Base-by-base conservation (phyloP, 371 early-diverging fungal genomes). In the Mortierella sp. region DNA sequence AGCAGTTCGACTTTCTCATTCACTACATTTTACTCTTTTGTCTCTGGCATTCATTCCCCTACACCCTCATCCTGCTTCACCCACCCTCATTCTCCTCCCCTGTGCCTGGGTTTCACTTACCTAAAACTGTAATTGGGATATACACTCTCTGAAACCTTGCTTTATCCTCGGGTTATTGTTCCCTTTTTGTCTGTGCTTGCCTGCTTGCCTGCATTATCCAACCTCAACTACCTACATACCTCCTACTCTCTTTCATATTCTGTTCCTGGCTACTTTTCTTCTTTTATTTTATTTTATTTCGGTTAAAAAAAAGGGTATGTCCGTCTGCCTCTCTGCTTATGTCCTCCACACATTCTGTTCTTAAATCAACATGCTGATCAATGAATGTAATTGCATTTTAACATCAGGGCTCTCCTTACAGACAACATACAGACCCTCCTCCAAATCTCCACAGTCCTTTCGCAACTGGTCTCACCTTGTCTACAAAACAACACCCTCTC, bases 331-430 rank as follows among this genome's bases (percentile, higher is more conserved):
- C 18, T 5, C 16, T 59, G 8, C 59, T 35, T 5, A 4, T 6
- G 35, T 35, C 35, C 35, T 35, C 35, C 6, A 8, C 35, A 35
- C 35, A 35, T 35, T 35, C 35, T 35, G 35, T 35, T 32, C 18
- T 28, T 30, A 6, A 24, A 4, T 32, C 18, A 16, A 16, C 59
- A 16, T 58, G 5, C 32, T 22, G 51, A 65, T 52, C 54, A 18
- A 26, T 45, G 18, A 43, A 26, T 22, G 6, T 22, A 18, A 30
- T 24, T 35, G 16, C 35, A 12, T 40, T 30, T 66, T 66, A 66
- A 66, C 67, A 26, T 66, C 43, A 52, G 57, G 58, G 67, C 45
- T 66, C 58, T 57, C 20, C 35, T 20, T 43, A 16, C 22, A 35
- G 35, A 39, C 24, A 54, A 52, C 22, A n/a, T 52, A 18, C n/a